Evolutionary conservation across 192 early-diverging fungal genomes (phyloP), one percentile per base, ranked within the genome.

Genomic region (Allomyces javanicus): DNA sequence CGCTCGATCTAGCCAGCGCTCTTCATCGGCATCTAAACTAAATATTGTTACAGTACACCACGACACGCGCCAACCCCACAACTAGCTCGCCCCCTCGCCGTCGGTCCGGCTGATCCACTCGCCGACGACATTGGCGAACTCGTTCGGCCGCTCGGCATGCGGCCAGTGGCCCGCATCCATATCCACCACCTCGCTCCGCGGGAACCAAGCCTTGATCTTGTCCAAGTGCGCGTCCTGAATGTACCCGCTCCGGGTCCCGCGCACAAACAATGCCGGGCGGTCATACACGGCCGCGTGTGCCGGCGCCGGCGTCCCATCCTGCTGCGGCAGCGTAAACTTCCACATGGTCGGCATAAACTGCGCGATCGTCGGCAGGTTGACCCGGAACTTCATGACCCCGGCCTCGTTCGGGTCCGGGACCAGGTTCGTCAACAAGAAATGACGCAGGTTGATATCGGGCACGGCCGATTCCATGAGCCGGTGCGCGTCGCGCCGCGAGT

Each of bases 91-190:
- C 33, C 3, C 9, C 33, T 40, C 33, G 33, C 66, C 62, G n/a
- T 68, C 26, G n/a, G 40, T 43, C 25, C 27, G 26, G 44, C 27
- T 55, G 19, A 76, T 69, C 77, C 86, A 86, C 9, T 73, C 74
- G 0, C 71, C 76, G 0, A 88, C 80, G 1, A 82, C 50, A 7
- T 74, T 66, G 62, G 82, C 67, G 67, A 88, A 88, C 67, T 86
- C 84, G 5, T 76, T 72, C 24, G 87, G 85, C 69, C 78, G 85
- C 71, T 88, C 84, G 0, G 85, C 79, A 72, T 88, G 87, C n/a
- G 86, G 79, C 94, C 94, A 97, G 71, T 97, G 94, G 0, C 93
- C 93, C 22, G 92, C 82, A 62, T 96, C 84, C 23, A 97, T 69
- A 64, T 76, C 74, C 14, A 71, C 72, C 24, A 95, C 66, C 65